Evolutionary conservation across 1,139 yeast species (phyloP), one percentile per base, ranked within the genome.

Genomic region (Nakaseomyces kungkrabaensis): DNA sequence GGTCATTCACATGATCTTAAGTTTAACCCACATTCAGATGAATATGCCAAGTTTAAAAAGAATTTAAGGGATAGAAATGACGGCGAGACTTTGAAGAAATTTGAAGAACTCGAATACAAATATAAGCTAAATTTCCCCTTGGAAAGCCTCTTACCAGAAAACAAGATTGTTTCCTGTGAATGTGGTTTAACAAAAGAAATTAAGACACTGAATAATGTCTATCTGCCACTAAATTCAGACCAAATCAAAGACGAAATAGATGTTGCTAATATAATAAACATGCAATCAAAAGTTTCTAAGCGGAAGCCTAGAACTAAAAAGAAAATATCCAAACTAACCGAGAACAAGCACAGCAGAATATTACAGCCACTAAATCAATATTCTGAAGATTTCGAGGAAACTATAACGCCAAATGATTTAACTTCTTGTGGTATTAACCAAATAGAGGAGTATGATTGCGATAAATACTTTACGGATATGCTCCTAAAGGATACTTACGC

Each of bases 1-100:
- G 60, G 65, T 5, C 87, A 81, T 61, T 62, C 69, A 5, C 69
- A 66, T 49, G 60, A 59, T n/a, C 49, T 66, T 29, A 56, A 56
- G 46, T 65, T 66, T 47, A 60, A 65, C 51, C 66, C 68, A 4
- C 59, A 60, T 36, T 61, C 66, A 41, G 66, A 64, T 25, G 67
- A 65, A 43, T 66, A 66, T 50, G 63, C 59, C 37, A 63, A 62
- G 50, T 66, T 66, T 51, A 66, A 66, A 50, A 59, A 56, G 11
- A 53, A 54, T 26, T 50, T 66, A 36, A 59, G 60, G 42, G 57
- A 54, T 24, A 56, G 56, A 34, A 51, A 56, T 41, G 68, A 65
- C 50, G 46, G 60, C 45, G 67, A 62, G 26, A 63, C 68, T 3
- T 54, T 66, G 4, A 62, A 63, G 46, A 61, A 62, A 48, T 66